These are phyloP conservation scores for Nannochloropsis gaditana DNA, from an alignment of 108 stramenopile genomes.

Conservation along the genomic window DNA sequence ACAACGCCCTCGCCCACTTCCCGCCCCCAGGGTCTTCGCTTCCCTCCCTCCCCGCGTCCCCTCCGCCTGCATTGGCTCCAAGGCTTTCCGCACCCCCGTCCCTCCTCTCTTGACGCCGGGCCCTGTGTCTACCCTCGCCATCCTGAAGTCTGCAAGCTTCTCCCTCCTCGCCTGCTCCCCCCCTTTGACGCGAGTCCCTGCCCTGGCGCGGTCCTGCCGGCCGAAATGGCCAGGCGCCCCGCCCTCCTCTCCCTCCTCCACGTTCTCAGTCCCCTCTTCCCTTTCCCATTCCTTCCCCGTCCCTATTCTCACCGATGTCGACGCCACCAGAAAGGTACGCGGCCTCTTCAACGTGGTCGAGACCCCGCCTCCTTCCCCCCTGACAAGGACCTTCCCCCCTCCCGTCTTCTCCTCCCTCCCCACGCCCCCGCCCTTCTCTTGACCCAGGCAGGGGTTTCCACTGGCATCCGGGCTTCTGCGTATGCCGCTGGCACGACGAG, in stretches of 20 bases:
- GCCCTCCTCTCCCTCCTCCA: background rate
- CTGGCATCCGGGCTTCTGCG: background rate
- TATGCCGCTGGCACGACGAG: background rate
- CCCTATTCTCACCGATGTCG: background rate
- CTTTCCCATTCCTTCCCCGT: background rate
- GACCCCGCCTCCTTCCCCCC: no score
- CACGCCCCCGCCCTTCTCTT: no score
- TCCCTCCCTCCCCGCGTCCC: background rate
- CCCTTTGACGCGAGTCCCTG: background rate
- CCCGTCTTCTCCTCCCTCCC: no score
- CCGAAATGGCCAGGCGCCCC: background rate
- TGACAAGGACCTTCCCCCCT: no score
- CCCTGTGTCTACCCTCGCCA: background rate
- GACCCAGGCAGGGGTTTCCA: no score
- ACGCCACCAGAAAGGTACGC: background rate
- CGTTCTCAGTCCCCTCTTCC: background rate
- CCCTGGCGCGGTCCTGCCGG: background rate
- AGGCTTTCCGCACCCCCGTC: background rate
- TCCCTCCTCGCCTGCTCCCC: background rate
- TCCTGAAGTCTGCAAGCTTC: background rate
- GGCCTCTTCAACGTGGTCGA: no score
- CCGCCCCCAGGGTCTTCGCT: background rate
- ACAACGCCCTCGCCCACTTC: background rate
- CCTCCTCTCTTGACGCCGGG: background rate
- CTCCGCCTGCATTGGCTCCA: background rate